These are phyloP conservation scores for Asterophora parasitica DNA, from an alignment of 768 basidiomycete species.

Conservation along the genomic window DNA sequence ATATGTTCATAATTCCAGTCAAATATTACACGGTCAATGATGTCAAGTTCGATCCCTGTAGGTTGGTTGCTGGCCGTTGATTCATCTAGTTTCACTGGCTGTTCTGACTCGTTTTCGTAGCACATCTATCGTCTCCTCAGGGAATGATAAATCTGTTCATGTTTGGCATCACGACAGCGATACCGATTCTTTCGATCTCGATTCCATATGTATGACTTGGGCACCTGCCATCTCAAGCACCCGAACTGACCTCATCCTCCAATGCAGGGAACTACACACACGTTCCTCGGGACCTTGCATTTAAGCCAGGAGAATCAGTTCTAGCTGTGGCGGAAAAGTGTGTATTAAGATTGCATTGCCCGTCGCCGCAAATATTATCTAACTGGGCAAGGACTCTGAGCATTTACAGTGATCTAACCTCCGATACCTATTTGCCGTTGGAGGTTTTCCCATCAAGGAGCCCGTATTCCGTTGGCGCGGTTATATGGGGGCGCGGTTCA, in stretches of 20 bases:
- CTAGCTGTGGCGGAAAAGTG: conserved; percentile 41
- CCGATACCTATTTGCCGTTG: neutral
- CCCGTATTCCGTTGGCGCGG: conserved; percentile 35
- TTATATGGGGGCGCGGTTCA: conserved; percentile 45
- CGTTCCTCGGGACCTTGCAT: conserved; percentile 40
- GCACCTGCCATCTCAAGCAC: neutral
- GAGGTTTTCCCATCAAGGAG: conserved; percentile 16
- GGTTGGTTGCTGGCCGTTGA: conserved; percentile 27
- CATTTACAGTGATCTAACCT: conserved; percentile 16
- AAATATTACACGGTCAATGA: conserved; percentile 56
- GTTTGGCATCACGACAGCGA: conserved; percentile 34
- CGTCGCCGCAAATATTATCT: neutral
- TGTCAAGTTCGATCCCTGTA: conserved; percentile 47
- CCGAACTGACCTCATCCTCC: neutral
- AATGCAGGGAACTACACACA: conserved; percentile 19
- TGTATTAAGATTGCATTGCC: neutral
- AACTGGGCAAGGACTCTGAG: conserved; percentile 12
- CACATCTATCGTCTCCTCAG: conserved; percentile 41
- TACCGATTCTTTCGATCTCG: conserved; percentile 5
- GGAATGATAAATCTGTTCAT: conserved; percentile 38
- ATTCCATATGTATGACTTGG: conserved; percentile 3
- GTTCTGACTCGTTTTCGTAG: conserved; percentile 21
- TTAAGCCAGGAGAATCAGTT: conserved; percentile 34
- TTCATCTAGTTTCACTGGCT: neutral
- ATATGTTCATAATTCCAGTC: conserved; percentile 26